Base-by-base conservation (phyloP, 2,329 filamentous ascomycete species). In the Zarea fungicola region DNA sequence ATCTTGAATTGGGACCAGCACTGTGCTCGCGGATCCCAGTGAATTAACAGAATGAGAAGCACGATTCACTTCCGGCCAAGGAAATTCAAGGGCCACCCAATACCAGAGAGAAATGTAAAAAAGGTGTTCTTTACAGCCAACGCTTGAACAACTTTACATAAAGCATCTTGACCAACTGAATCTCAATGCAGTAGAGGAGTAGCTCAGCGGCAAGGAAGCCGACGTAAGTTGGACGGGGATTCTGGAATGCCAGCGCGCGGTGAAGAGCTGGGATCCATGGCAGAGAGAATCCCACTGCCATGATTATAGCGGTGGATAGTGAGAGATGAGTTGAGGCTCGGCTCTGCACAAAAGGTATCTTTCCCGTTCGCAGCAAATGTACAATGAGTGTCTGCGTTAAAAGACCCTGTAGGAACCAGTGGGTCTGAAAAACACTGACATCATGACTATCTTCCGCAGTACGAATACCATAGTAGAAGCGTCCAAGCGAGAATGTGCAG, bases 321-420 rank as follows among this genome's bases (percentile, higher is more conserved):
- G 54, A 52, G 6, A 61, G 54, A 6, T 53, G 49, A 9, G 36
- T 36, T 1, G 58, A 51, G 2, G 55, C 54, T 16, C 58, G 55
- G 47, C 55, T 58, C 35, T 61, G 57, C 14, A 61, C 14, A 32
- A 60, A 60, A 2, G 59, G 59, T 14, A 61, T 31, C 50, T 57
- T 60, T 42, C 54, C 55, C 5, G 59, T 61, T 18, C 59, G 57
- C 40, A 61, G 42, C 23, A 61, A 26, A 29, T 61, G 59, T 16
- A 61, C 59, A 31, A 61, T 61, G 18, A 61, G 54, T 8, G 59
- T 61, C 43, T 61, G 59, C n/a, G 59, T 61, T 11, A 61, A 52
- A 16, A 61, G 56, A 45, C 59, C 58, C 22, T 61, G 58, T 1
- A 60, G 53, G 42, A 61, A 61, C 59, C 59, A 61, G 42, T 61